These are phyloP conservation scores for Ceratobasidium papillatum DNA, from an alignment of 1,284 basidiomycete genomes.

Conservation along the genomic window DNA sequence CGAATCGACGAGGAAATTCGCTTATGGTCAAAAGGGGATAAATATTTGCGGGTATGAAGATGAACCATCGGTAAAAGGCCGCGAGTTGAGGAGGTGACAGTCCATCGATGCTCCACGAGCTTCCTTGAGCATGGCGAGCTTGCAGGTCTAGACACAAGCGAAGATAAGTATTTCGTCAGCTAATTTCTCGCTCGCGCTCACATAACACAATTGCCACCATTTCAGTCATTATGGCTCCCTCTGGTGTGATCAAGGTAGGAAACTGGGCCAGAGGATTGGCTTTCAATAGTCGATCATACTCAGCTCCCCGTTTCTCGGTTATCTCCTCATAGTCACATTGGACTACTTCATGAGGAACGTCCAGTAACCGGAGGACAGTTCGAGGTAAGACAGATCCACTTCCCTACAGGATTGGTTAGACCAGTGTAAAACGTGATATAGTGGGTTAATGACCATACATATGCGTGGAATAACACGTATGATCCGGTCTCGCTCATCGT, in stretches of 20 bases:
- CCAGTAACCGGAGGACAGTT: conserved; percentile 12
- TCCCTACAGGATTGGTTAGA: background rate
- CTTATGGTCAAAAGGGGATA: conserved; percentile 22
- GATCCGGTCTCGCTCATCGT: background rate
- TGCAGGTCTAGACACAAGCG: conserved; percentile 34
- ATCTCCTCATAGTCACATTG: conserved; percentile 25
- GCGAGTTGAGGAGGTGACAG: conserved; percentile 39
- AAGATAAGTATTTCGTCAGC: background rate
- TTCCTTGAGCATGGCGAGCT: conserved; percentile 21
- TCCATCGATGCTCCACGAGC: conserved; percentile 24
- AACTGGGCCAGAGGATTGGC: conserved; percentile 42
- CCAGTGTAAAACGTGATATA: background rate
- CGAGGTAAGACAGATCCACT: background rate
- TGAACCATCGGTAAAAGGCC: conserved; percentile 38
- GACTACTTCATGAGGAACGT: conserved; percentile 36
- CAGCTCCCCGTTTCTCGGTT: background rate
- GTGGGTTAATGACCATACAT: background rate
- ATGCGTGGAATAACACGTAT: conserved; percentile 11
- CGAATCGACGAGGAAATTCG: conserved; percentile 37
- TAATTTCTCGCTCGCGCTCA: background rate
- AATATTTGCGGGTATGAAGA: conserved; percentile 41
- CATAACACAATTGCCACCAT: conserved; percentile 40
- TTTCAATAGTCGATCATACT: conserved; percentile 32
- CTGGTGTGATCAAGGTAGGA: conserved; percentile 40
- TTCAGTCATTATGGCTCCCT: conserved; percentile 39